Percentiles rank a stretch among this genome's conserved stretches.
phyloP scores from a whole-genome alignment of 2,329 filamentous ascomycete species.

The Sporothrix brasiliensis region DNA sequence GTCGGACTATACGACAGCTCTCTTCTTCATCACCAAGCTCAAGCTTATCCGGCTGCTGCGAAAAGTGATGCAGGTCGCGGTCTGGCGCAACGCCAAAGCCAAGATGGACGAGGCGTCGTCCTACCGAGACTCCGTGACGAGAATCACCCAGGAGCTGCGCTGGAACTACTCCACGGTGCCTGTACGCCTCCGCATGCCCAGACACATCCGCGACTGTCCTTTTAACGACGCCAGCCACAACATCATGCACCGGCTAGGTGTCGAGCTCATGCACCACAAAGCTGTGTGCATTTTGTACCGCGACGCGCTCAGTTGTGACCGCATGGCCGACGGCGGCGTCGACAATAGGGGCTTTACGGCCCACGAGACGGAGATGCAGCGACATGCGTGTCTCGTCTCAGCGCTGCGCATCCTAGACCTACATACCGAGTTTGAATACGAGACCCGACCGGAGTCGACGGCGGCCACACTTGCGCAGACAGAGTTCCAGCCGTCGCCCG shows the following conservation, averaged over 20 bases:
- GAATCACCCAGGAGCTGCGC: conserved; percentile 32
- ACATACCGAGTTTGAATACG: conserved; percentile 53
- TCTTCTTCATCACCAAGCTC: conserved; percentile 56
- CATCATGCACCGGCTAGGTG: conserved; percentile 57
- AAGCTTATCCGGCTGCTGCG: conserved; percentile 44
- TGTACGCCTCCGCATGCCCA: conserved; percentile 33
- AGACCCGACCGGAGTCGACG: conserved; percentile 47
- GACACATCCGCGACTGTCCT: conserved; percentile 35
- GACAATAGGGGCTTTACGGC: conserved; percentile 38
- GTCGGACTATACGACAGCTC: conserved; percentile 60
- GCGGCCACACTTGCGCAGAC: neutral
- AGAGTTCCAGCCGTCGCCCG: neutral
- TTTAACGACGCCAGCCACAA: conserved; percentile 51
- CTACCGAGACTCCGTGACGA: conserved; percentile 5
- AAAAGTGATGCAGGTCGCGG: conserved; percentile 52
- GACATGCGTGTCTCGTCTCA: conserved; percentile 56
- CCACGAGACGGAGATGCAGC: conserved; percentile 47
- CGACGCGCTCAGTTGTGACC: conserved; percentile 46
- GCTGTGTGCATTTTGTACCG: conserved; percentile 60
- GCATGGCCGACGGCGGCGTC: conserved; percentile 38
- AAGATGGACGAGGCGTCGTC: neutral
- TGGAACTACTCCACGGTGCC: conserved; percentile 27
- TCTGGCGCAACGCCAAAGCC: conserved; percentile 34
- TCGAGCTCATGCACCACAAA: conserved; percentile 57
- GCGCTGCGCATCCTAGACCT: conserved; percentile 53